A percentile compares a stretch with the other conserved stretches of the same genome.
Evolutionary conservation across 2,329 filamentous ascomycete genomes (phyloP).

Genomic region (Emergomyces orientalis): DNA sequence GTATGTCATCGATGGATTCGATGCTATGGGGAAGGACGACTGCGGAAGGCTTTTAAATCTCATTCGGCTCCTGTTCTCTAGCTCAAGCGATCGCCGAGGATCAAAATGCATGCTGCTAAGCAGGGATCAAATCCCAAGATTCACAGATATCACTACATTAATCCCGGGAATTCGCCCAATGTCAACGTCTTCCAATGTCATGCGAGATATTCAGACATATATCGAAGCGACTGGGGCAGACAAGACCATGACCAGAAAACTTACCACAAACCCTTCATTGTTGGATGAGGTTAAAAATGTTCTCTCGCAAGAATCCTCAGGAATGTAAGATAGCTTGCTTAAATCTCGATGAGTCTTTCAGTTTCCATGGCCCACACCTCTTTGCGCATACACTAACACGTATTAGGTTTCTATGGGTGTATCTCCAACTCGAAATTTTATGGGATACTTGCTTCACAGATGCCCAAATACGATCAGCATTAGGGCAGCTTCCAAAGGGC

Average conservation of each 20-base stretch:
- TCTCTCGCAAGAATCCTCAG: not conserved
- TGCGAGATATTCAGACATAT: conserved; percentile 1
- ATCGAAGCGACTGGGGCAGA: not conserved
- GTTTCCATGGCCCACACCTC: not conserved
- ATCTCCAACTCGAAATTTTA: conserved; percentile 5
- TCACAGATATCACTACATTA: not conserved
- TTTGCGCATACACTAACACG: not conserved
- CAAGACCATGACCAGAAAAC: not conserved
- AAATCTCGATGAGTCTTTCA: not conserved
- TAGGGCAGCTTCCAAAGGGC: not conserved
- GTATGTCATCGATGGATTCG: not conserved
- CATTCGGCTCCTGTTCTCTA: not conserved
- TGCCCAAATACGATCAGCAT: not conserved
- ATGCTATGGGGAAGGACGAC: not conserved
- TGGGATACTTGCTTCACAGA: conserved; percentile 4
- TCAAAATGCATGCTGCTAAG: not conserved
- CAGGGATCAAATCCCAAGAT: not conserved
- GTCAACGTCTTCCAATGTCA: not conserved
- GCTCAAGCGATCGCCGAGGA: not conserved
- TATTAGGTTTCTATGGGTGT: conserved; percentile 2
- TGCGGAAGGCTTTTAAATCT: not conserved
- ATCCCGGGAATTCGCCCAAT: not conserved
- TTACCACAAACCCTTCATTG: not conserved
- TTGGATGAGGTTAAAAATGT: not conserved
- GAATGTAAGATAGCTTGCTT: not conserved